Base-by-base conservation (phyloP, 345 rosid species). In the Theobroma cacao region DNA sequence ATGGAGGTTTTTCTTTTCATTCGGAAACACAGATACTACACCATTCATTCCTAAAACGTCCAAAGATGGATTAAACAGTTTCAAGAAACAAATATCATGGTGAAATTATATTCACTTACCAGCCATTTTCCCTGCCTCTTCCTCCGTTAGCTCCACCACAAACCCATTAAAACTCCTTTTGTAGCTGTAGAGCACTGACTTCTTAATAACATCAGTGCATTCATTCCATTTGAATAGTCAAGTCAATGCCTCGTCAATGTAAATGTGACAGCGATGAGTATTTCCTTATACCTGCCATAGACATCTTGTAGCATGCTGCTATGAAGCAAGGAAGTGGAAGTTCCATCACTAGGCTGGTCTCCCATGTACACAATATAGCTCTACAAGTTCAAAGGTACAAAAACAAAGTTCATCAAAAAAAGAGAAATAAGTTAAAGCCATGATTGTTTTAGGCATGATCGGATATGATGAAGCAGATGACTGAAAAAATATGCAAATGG, bases 1-100 rank as follows among this genome's bases (percentile, higher is more conserved):
- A 45, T 87, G 92, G 34, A 90, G 86, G 7, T 82, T 76, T 71
- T 78, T 73, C 78, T 52, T 87, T 69, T 74, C 80, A 75, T 73
- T 89, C 2, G 86, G 90, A 74, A 90, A 87, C 75, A 90, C 91
- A 1, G 94, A 89, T 34, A 87, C 89, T n/a, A 89, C 86, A 30
- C 76, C 90, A 7, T 83, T 79, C 91, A 72, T 77, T 11, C 80
- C 94, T 90, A 30, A 10, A 50, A n/a, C 20, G 10, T 8, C 17
- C 55, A 26, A 8, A 30, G 6, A 71, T 52, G 5, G n/a, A 18
- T 26, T 18, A 30, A 4, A 3, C 20, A 69, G 8, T 69, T 47
- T 68, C 12, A 41, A 67, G 22, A 1, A 24, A 12, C 10, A 4
- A 30, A 59, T n/a, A 61, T 61, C 20, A 30, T 30, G 9, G 38